Evolutionary conservation across 2,329 filamentous ascomycete species (phyloP).

Genomic region (Diaporthe ilicicola): DNA sequence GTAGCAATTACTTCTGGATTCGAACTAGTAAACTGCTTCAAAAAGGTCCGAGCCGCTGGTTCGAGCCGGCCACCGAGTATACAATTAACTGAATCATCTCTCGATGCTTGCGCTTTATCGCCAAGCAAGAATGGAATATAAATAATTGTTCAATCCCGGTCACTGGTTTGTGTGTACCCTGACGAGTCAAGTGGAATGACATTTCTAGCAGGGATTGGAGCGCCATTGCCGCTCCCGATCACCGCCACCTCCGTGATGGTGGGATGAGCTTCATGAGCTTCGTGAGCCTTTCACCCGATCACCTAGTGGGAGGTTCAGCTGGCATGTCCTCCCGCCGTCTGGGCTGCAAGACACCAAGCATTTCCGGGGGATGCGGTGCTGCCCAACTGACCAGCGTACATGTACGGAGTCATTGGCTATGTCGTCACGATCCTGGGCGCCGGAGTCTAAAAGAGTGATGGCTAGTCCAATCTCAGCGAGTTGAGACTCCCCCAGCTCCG

Average conservation of each 20-base stretch:
- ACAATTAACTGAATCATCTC: not conserved
- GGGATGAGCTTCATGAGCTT: not conserved
- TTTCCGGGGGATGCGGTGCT: not conserved
- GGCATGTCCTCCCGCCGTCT: not conserved
- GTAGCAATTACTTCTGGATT: slow-evolving; percentile 14
- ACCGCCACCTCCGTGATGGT: slow-evolving; percentile 17
- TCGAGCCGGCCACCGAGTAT: not conserved
- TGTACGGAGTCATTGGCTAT: not conserved
- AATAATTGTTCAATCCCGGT: not conserved
- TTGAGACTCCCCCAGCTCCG: slow-evolving; percentile 3
- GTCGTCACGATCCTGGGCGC: slow-evolving; percentile 11
- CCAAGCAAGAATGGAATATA: not conserved
- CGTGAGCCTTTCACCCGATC: not conserved
- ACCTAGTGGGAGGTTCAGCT: not conserved
- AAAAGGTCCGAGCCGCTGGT: slow-evolving; percentile 4
- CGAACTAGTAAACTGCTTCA: slow-evolving; percentile 18
- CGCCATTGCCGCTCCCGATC: not conserved
- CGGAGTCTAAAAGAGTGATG: slow-evolving; percentile 10
- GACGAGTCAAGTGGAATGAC: not conserved
- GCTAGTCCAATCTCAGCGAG: slow-evolving; percentile 20
- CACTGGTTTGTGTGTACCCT: not conserved
- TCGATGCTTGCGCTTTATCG: not conserved
- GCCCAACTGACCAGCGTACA: not conserved
- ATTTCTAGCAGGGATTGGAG: not conserved
- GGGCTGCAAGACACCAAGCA: not conserved